phyloP scores from a whole-genome alignment of 1,139 yeast species.

The Debaryomyces subglobosus region DNA sequence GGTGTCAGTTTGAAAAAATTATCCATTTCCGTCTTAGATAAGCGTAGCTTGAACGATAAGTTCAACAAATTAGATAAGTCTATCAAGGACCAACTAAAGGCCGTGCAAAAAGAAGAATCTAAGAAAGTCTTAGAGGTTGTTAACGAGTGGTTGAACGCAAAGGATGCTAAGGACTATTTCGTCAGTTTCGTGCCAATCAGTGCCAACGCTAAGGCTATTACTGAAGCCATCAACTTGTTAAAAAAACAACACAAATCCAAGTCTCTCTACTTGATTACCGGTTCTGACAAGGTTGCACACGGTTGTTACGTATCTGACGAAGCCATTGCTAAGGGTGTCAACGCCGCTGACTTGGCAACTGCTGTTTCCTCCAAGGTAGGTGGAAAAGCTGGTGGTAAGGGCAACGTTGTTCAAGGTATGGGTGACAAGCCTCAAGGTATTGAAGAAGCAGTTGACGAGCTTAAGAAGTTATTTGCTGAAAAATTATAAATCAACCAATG shows the following conservation, averaged over 20 bases:
- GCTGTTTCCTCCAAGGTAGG: constrained; percentile 77
- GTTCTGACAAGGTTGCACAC: constrained; percentile 86
- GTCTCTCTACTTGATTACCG: constrained; percentile 82
- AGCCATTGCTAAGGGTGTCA: constrained; percentile 70
- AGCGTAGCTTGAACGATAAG: constrained; percentile 72
- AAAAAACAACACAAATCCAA: constrained; percentile 78
- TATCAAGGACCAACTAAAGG: constrained; percentile 84
- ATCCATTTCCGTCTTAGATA: constrained; percentile 78
- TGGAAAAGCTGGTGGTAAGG: constrained; percentile 99
- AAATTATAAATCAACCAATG: constrained; percentile 40
- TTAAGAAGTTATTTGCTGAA: constrained; percentile 59
- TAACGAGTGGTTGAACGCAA: constrained; percentile 61
- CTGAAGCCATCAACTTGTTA: constrained; percentile 86
- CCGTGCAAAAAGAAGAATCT: constrained; percentile 84
- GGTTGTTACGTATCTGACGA: constrained; percentile 85
- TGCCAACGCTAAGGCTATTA: constrained; percentile 90
- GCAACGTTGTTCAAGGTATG: constrained; percentile 95
- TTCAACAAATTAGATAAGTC: constrained; percentile 82
- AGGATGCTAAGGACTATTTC: constrained; percentile 53
- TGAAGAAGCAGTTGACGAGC: constrained; percentile 70
- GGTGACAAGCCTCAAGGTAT: constrained; percentile 81
- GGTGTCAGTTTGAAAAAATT: constrained; percentile 85
- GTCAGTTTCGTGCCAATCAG: constrained; percentile 71
- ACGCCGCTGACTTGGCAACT: constrained; percentile 75
- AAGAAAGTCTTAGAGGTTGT: constrained; percentile 84